Conservation (phyloP, 768 basidiomycete species). For the Pleurotus salmoneostramineus region DNA sequence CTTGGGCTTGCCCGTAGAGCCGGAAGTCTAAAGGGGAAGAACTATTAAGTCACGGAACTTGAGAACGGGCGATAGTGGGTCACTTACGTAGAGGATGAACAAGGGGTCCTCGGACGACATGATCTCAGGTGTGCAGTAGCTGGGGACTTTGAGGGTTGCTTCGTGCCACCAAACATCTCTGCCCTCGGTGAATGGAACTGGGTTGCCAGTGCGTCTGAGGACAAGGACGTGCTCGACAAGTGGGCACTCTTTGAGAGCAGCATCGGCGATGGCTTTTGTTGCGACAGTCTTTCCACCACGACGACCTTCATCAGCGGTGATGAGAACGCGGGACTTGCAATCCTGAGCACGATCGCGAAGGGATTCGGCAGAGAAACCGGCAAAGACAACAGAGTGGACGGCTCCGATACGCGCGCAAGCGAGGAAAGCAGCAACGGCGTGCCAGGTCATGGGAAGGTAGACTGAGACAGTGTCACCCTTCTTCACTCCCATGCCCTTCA, state of each 20-base stretch:
- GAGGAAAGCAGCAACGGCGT: conserved; percentile 93
- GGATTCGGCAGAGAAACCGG: conserved; percentile 93
- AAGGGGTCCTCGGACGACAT: conserved; percentile 95
- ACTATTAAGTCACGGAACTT: not conserved
- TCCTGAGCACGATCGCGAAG: conserved; percentile 91
- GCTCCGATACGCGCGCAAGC: conserved; percentile 97
- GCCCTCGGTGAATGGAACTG: conserved; percentile 77
- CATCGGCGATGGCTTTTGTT: conserved; percentile 90
- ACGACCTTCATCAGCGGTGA: conserved; percentile 92
- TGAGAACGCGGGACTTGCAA: conserved; percentile 85
- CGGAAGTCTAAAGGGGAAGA: conserved; percentile 64
- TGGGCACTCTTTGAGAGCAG: conserved; percentile 82
- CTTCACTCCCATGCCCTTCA: conserved; percentile 85
- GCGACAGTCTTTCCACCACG: conserved; percentile 95
- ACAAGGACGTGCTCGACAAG: conserved; percentile 89
- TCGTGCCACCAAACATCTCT: conserved; percentile 98
- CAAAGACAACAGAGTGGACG: conserved; percentile 95
- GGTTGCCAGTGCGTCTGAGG: conserved; percentile 79
- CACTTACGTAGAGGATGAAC: conserved; percentile 95
- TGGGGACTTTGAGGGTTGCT: conserved; percentile 77
- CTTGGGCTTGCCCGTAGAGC: conserved; percentile 95
- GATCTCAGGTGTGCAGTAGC: conserved; percentile 83
- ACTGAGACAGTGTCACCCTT: conserved; percentile 95
- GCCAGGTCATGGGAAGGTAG: conserved; percentile 94
- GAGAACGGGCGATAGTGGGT: not conserved